Conservation (phyloP, 306 rosid species). For the Styphnolobium japonicum region DNA sequence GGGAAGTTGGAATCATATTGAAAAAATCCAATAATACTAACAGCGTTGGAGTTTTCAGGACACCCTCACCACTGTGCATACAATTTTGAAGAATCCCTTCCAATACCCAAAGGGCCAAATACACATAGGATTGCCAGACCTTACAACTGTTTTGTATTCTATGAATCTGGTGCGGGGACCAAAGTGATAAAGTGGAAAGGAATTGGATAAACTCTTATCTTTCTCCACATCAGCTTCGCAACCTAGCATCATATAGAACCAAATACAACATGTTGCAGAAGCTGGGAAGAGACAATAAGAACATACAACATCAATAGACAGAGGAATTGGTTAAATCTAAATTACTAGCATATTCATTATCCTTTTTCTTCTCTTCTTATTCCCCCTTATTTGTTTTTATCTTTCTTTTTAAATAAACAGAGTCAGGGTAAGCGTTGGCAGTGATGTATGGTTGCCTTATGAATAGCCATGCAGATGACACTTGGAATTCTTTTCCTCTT, state of each 20-base stretch:
- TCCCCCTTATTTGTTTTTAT: background rate
- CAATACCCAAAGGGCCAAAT: conserved; percentile 18
- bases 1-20: conserved; percentile 5
- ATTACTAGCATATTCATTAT: background rate
- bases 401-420: background rate
- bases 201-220: conserved; percentile 60
- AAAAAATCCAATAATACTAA: background rate
- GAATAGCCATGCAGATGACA: conserved; percentile 14
- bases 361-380: background rate
- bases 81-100: conserved; percentile 25
- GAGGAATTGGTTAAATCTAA: background rate
- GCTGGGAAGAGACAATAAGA: background rate
- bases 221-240: conserved; percentile 52
- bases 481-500: background rate
- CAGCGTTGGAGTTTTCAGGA: background rate
- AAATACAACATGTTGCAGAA: background rate
- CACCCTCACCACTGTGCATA: background rate
- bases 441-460: background rate
- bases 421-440: background rate
- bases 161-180: conserved; percentile 56
- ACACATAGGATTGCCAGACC: background rate
- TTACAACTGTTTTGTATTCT: conserved; percentile 35
- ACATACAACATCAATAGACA: conserved; percentile 1
- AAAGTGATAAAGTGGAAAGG: conserved; percentile 32
- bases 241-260: background rate